These are phyloP conservation scores for Notholithocarpus densiflorus DNA, from an alignment of 306 rosid species.

Conservation along the genomic window DNA sequence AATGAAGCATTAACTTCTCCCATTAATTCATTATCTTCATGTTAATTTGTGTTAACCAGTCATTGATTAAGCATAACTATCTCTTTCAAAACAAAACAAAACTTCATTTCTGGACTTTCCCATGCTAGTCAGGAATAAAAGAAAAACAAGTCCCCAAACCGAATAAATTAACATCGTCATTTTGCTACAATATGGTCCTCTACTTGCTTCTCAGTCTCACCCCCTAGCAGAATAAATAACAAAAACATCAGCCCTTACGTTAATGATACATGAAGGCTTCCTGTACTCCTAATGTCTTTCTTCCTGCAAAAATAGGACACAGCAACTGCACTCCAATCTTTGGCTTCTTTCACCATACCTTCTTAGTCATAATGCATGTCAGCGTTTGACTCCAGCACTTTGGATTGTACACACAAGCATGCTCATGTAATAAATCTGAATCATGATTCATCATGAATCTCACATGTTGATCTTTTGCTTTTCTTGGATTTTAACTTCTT, in stretches of 20 bases:
- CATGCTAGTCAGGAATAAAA: background rate
- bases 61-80: background rate
- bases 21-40: too few species aligned
- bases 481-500: conserved; percentile 42
- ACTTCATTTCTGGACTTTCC: background rate
- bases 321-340: background rate
- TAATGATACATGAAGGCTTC: background rate
- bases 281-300: background rate
- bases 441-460: conserved; percentile 22
- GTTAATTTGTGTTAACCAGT: background rate
- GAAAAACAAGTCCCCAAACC: background rate
- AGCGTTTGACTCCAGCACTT: background rate
- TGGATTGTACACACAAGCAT: background rate
- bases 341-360: background rate
- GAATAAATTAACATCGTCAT: background rate
- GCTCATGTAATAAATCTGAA: background rate
- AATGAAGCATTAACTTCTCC: background rate
- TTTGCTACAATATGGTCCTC: background rate
- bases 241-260: background rate
- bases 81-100: background rate
- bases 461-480: conserved; percentile 32
- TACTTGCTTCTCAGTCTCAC: background rate
- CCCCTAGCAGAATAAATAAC: background rate
- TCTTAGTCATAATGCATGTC: background rate
- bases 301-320: background rate